Conservation (phyloP, 352 stramenopile species). For the Globisporangium sylvaticum region DNA sequence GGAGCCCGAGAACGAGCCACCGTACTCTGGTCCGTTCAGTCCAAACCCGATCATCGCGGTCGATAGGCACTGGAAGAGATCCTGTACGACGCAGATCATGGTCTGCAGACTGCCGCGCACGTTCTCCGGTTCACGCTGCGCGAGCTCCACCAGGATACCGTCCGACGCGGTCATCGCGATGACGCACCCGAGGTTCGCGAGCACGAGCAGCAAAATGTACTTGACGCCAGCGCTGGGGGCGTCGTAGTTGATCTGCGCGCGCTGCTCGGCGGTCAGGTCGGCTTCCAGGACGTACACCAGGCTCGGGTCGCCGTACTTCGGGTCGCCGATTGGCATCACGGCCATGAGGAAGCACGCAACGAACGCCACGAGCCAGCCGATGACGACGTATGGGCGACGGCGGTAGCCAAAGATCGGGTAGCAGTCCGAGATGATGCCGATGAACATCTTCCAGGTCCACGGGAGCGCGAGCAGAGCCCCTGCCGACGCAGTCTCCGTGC, state of each 20-base stretch:
- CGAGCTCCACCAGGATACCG: slow-evolving; percentile 54
- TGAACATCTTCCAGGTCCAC: slow-evolving; percentile 77
- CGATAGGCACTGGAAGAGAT: too few species aligned
- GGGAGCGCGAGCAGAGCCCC: slow-evolving; percentile 53
- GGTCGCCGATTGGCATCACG: slow-evolving; percentile 27
- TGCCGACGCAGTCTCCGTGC: slow-evolving; percentile 34
- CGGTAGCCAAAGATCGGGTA: slow-evolving; percentile 39
- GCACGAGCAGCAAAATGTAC: slow-evolving; percentile 51
- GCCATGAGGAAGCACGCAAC: slow-evolving; percentile 41
- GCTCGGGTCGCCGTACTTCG: slow-evolving; percentile 52
- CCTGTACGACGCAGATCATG: slow-evolving; percentile 39
- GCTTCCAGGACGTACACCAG: slow-evolving; percentile 24
- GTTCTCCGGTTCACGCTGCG: slow-evolving; percentile 49
- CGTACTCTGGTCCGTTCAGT: slow-evolving; percentile 23
- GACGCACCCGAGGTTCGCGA: slow-evolving; percentile 54
- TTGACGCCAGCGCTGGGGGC: slow-evolving; percentile 37
- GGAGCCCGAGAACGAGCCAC: slow-evolving; percentile 36
- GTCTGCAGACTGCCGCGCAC: slow-evolving; percentile 50
- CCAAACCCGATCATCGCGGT: too few species aligned
- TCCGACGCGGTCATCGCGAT: slow-evolving; percentile 44
- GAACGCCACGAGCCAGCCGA: slow-evolving; percentile 49
- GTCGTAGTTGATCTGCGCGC: slow-evolving; percentile 9
- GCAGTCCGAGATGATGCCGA: slow-evolving; percentile 44
- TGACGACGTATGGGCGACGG: slow-evolving; percentile 58
- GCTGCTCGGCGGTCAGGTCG: slow-evolving; percentile 33